Base-by-base conservation (phyloP, 2,329 filamentous ascomycete genomes). In the Tolypocladium nubicola region DNA sequence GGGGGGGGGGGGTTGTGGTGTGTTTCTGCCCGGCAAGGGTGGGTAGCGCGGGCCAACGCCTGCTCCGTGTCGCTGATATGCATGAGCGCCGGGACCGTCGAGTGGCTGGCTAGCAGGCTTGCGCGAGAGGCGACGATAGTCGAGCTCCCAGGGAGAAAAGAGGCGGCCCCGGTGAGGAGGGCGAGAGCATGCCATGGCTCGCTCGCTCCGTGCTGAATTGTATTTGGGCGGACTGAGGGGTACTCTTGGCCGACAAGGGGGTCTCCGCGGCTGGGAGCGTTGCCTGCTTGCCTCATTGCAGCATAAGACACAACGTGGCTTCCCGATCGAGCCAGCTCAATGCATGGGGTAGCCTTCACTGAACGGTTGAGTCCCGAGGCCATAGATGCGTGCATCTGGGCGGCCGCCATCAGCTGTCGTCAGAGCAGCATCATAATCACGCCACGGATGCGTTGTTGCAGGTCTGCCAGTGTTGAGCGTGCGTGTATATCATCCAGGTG, bases 201-300 rank as follows among this genome's bases (percentile, higher is more conserved):
- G 16, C 30, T 35, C 47, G 66, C 66, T 66, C 64, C 67, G 70
- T 73, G 68, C 70, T 73, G 70, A 69, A 70, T 68, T 72, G 70
- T 73, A 71, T 72, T 67, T 70, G 61, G 69, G 68, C 70, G 69
- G 69, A 73, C 69, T 72, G 71, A 73, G 71, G 71, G 71, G 71
- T 72, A 72, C 67, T 45, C 53, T 39, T 26, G 33, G 26, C 39
- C 19, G 49, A 56, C 56, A 55, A 35, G 56, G 56, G 37, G 40
- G 45, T 19, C 6, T 30, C 41, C 41, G 21, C 35, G 47, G 47
- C 30, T 35, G 30, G 47, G 30, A 33, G 19, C 16, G 16, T 33
- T 23, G 45, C 23, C 21, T 41, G 23, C 55, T 39, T 52, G 45
- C 55, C 53, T 55, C 47, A 53, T 53, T 54, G 41, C 50, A 52